A percentile compares a stretch with the other conserved stretches of the same genome.
Conservation (phyloP, 257 asterid genomes). For the Solanum virginianum region DNA sequence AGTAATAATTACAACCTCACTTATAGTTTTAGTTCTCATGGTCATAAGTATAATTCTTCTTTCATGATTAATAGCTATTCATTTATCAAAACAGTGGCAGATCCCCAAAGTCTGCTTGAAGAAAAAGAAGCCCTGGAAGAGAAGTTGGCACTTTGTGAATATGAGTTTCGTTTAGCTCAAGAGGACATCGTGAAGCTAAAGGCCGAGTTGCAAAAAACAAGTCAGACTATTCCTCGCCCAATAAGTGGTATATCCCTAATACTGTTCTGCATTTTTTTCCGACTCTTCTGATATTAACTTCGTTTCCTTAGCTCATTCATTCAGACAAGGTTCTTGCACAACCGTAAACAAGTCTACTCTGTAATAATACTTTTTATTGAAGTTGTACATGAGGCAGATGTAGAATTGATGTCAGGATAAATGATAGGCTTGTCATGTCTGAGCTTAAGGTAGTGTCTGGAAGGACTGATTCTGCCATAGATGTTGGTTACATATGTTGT, state of each 20-base stretch:
- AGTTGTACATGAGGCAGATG: neutral
- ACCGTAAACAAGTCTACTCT: neutral
- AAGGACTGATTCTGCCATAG: neutral
- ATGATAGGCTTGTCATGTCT: neutral
- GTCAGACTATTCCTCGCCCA: constrained; percentile 29
- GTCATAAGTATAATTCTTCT: neutral
- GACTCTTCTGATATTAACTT: neutral
- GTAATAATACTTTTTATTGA: neutral
- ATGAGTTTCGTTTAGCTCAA: constrained; percentile 94
- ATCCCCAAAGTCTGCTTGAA: constrained; percentile 84
- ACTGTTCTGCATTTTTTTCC: neutral
- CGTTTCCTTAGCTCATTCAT: neutral
- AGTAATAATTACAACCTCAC: neutral
- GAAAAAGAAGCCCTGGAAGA: constrained; percentile 82
- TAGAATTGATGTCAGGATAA: neutral
- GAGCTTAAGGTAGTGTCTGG: neutral
- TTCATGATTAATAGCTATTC: constrained; percentile 1
- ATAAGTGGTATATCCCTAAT: constrained; percentile 27
- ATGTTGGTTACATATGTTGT: neutral
- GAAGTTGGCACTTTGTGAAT: constrained; percentile 77
- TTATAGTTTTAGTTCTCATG: neutral
- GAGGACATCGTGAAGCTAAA: constrained; percentile 73
- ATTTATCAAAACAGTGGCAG: constrained; percentile 53
- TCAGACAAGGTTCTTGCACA: neutral
- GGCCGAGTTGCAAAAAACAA: constrained; percentile 60